Evolutionary conservation across 1,284 basidiomycete species (phyloP).

Genomic region (Rhizoctonia solani): DNA sequence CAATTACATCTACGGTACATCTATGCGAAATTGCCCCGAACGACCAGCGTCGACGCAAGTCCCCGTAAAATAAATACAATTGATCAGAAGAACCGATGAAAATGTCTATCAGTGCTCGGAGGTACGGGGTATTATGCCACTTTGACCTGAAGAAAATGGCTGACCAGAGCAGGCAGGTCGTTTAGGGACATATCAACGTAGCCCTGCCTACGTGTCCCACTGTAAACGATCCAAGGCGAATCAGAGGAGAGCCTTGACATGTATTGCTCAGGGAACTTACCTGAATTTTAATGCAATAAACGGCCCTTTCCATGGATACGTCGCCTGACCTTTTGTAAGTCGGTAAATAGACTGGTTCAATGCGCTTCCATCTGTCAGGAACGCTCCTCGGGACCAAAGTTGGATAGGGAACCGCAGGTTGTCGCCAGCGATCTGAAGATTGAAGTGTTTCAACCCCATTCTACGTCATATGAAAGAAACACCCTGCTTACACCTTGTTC

Average conservation of each 20-base stretch:
- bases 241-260: background rate
- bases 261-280: background rate
- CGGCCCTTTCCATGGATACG: constrained; percentile 33
- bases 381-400: constrained; percentile 39
- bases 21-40: constrained; percentile 35
- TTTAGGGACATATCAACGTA: constrained; percentile 80
- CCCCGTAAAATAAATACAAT: constrained; percentile 31
- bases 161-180: constrained; percentile 78
- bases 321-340: constrained; percentile 28
- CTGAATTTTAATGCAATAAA: constrained; percentile 69
- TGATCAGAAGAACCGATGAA: constrained; percentile 25
- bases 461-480: background rate
- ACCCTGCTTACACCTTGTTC: constrained; percentile 26
- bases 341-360: constrained; percentile 32
- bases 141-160: constrained; percentile 64
- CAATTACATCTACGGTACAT: constrained; percentile 33
- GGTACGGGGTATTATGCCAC: constrained; percentile 9
- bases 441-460: constrained; percentile 23
- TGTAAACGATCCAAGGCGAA: constrained; percentile 1
- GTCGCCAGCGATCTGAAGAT: constrained; percentile 30
- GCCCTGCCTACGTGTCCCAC: constrained; percentile 46
- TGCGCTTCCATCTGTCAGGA: constrained; percentile 35
- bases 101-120: constrained; percentile 9
- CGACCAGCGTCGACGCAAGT: background rate
- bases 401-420: constrained; percentile 39